Base-by-base conservation (phyloP, 2,329 filamentous ascomycete species). In the Ophiocordyceps unilateralis region DNA sequence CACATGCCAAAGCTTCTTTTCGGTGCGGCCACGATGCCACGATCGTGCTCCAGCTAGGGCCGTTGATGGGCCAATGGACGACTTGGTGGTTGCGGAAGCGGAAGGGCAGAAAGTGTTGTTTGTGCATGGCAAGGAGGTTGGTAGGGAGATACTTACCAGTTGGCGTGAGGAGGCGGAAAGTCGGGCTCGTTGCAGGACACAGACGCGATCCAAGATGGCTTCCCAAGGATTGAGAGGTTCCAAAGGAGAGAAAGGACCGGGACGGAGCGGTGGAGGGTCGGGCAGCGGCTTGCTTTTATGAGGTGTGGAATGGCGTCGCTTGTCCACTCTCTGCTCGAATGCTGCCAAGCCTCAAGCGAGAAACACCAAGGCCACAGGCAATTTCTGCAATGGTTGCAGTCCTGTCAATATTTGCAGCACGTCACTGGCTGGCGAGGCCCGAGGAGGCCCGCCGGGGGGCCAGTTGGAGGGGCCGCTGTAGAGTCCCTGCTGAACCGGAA, bases 111-210 rank as follows among this genome's bases (percentile, higher is more conserved):
- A 14, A 17, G 32, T 17, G 15, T 17, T 9, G 32, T 17, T 34
- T 17, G 32, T 17, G 15, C 15, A 17, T n/a, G 32, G 6, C 32
- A 17, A 10, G 12, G 37, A 2, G 19, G 5, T 22, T 22, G 22
- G 14, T 3, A 22, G 19, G 6, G 15, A 41, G 28, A 41, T 41
- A 57, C 54, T 55, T 55, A 56, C 54, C 54, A 51, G 47, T 42
- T 40, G 46, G 41, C 41, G 46, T 37, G 41, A 41, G 41, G 12
- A 36, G 41, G 40, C 44, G 45, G 44, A 41, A 47, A 47, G 45
- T 49, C 46, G 45, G 37, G 41, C 47, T 44, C 43, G 49, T 46
- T 51, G 45, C 46, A 39, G 44, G 43, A 47, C n/a, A n/a, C n/a
- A n/a, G n/a, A n/a, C n/a, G n/a, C n/a, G n/a, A n/a, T n/a, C n/a